phyloP scores from a whole-genome alignment of 306 rosid genomes.

The Luffa aegyptiaca region DNA sequence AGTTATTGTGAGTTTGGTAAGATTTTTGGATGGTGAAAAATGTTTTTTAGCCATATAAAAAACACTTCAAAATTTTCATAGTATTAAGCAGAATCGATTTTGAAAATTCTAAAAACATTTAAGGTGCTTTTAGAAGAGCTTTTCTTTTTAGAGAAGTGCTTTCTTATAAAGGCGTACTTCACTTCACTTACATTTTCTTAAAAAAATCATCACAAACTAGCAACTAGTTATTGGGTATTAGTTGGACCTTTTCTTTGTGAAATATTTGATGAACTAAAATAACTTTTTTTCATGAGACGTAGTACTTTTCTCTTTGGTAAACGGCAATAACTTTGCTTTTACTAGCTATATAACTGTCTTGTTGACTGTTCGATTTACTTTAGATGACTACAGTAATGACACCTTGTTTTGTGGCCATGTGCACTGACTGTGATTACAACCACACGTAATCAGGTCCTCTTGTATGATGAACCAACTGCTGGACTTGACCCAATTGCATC shows the following conservation, averaged over 20 bases:
- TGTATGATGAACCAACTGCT: conserved; percentile 96
- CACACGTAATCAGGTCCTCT: conserved; percentile 49
- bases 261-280: background rate
- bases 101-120: background rate
- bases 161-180: background rate
- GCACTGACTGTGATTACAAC: background rate
- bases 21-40: background rate
- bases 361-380: background rate
- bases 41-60: background rate
- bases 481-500: conserved; percentile 99
- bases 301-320: background rate
- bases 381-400: background rate
- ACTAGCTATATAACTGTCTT: background rate
- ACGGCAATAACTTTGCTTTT: background rate
- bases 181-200: background rate
- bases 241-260: background rate
- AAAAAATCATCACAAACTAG: background rate
- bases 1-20: background rate
- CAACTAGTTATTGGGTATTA: background rate
- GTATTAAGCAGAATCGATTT: background rate
- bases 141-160: background rate
- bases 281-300: background rate
- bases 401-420: conserved; percentile 8
- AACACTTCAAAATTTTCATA: background rate
- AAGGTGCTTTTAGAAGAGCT: background rate